Evolutionary conservation across 352 stramenopile species (phyloP).

Genomic region (Achlya hypogyna): DNA sequence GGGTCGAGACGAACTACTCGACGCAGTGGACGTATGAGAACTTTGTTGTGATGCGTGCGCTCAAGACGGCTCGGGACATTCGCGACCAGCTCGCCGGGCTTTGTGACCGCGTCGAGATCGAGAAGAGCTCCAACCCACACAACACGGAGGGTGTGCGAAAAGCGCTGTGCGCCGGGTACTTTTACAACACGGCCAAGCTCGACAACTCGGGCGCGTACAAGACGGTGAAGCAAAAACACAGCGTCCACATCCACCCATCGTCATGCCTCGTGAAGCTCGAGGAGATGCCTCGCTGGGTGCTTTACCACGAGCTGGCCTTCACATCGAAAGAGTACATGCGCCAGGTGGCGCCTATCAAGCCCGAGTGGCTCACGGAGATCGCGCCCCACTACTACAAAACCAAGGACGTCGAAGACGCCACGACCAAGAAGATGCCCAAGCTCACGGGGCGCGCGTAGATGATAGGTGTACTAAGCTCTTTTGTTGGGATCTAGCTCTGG

Average conservation of each 20-base stretch:
- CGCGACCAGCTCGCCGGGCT: slow-evolving; percentile 97
- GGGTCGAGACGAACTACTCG: slow-evolving; percentile 96
- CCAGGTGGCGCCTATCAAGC: slow-evolving; percentile 93
- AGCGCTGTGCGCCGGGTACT: slow-evolving; percentile 97
- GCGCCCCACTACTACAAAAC: slow-evolving; percentile 99
- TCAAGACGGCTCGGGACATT: slow-evolving; percentile 97
- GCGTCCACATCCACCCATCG: slow-evolving; percentile 97
- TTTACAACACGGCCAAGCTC: slow-evolving; percentile 98
- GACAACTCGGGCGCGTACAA: slow-evolving; percentile 95
- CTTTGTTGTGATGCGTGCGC: slow-evolving; percentile 94
- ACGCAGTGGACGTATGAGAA: slow-evolving; percentile 95
- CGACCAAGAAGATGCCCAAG: slow-evolving; percentile 97
- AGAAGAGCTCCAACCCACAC: slow-evolving; percentile 68
- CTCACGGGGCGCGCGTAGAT: slow-evolving; percentile 20
- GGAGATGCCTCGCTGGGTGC: slow-evolving; percentile 89
- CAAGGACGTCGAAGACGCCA: slow-evolving; percentile 93
- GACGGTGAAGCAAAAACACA: slow-evolving; percentile 97
- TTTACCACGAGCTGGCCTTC: slow-evolving; percentile 99
- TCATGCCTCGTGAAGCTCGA: slow-evolving; percentile 91
- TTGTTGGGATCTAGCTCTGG: no score
- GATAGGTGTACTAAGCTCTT: no score
- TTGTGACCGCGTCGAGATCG: slow-evolving; percentile 98
- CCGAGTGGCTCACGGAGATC: slow-evolving; percentile 97
- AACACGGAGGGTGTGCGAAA: slow-evolving; percentile 94
- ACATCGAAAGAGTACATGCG: slow-evolving; percentile 99